These are phyloP conservation scores for Rhynchosporium graminicola DNA, from an alignment of 2,329 filamentous ascomycete species.

Conservation along the genomic window DNA sequence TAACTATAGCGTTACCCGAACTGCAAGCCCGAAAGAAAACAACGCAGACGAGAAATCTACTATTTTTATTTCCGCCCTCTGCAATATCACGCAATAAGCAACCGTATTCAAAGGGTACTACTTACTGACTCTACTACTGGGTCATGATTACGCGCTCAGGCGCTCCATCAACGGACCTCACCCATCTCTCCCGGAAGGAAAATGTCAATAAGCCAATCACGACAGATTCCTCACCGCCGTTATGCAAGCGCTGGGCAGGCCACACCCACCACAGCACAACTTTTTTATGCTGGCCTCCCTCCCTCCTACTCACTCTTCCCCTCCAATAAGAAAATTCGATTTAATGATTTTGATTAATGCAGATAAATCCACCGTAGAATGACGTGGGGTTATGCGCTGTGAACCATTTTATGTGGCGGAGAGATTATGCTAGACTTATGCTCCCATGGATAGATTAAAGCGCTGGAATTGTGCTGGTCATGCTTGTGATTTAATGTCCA, in stretches of 20 bases:
- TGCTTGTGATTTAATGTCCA: neutral
- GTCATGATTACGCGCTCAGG: slow-evolving; percentile 1
- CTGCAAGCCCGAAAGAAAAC: neutral
- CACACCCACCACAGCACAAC: slow-evolving; percentile 10
- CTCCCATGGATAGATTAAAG: neutral
- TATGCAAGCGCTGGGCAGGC: slow-evolving; percentile 23
- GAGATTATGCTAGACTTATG: neutral
- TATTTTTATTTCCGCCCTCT: neutral
- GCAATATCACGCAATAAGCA: neutral
- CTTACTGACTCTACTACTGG: too few species aligned
- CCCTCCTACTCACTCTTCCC: neutral
- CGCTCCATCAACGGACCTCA: neutral
- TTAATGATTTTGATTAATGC: neutral
- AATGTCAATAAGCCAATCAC: neutral
- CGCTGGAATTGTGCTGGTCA: slow-evolving; percentile 6
- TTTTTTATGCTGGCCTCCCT: neutral
- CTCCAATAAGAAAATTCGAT: slow-evolving; percentile 5
- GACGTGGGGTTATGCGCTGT: slow-evolving; percentile 1
- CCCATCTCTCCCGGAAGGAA: neutral
- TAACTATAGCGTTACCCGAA: too few species aligned
- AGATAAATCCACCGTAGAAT: neutral
- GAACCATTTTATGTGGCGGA: neutral
- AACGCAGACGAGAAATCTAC: neutral
- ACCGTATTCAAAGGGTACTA: neutral
- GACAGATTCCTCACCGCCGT: slow-evolving; percentile 23